Evolutionary conservation across 257 asterid species (phyloP).

Genomic region (Agastache rugosa): DNA sequence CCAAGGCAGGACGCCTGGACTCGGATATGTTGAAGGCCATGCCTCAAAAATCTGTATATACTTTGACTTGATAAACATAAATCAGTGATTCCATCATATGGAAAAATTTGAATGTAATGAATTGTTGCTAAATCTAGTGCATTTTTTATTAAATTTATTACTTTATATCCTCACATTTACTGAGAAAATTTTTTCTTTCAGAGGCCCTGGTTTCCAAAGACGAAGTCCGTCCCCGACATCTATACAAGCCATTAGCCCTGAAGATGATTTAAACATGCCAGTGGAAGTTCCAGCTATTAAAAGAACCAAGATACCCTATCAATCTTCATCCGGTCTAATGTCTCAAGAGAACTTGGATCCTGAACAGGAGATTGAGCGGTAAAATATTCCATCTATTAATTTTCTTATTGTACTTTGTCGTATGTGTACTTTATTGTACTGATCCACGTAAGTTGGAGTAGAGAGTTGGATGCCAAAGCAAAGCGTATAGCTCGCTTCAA

Average conservation of each 20-base stretch:
- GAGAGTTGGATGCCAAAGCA: slow-evolving; percentile 89
- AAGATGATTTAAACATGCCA: slow-evolving; percentile 49
- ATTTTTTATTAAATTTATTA: slow-evolving; percentile 34
- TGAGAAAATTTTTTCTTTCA: slow-evolving; percentile 40
- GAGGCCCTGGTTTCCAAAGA: slow-evolving; percentile 56
- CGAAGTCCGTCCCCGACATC: slow-evolving; percentile 47
- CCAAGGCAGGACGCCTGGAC: slow-evolving; percentile 3
- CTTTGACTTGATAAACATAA: slow-evolving; percentile 6
- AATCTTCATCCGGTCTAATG: slow-evolving; percentile 51
- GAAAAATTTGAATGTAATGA: slow-evolving; percentile 9
- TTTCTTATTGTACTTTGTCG: slow-evolving; percentile 4
- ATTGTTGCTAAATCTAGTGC: slow-evolving; percentile 29
- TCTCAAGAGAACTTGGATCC: slow-evolving; percentile 53
- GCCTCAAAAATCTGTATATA: slow-evolving; percentile 16
- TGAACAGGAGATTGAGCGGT: slow-evolving; percentile 68
- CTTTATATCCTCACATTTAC: slow-evolving; percentile 49
- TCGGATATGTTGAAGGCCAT: slow-evolving; percentile 1
- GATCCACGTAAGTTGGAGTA: slow-evolving; percentile 39
- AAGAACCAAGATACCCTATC: slow-evolving; percentile 70
- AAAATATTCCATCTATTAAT: slow-evolving; percentile 26
- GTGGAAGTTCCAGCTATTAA: slow-evolving; percentile 61
- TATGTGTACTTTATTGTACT: slow-evolving; percentile 36
- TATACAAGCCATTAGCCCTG: slow-evolving; percentile 40
- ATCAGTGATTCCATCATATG: slow-evolving; percentile 16
- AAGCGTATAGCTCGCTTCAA: slow-evolving; percentile 91